phyloP scores from a whole-genome alignment of 1,284 basidiomycete species.

The Schizophyllum amplum region DNA sequence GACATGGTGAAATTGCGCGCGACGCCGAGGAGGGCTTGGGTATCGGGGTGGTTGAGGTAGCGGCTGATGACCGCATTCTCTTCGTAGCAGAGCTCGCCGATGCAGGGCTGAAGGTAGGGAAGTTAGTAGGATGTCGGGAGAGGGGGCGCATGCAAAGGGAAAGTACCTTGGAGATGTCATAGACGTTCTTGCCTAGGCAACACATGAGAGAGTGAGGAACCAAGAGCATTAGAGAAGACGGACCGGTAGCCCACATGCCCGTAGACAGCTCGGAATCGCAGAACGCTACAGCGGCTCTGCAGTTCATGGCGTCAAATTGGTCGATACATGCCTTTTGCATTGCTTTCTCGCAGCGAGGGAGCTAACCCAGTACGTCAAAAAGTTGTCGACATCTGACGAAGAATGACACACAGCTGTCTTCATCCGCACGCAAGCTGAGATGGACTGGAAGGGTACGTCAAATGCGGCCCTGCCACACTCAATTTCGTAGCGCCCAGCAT shows the following conservation, averaged over 20 bases:
- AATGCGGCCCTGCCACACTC: conserved; percentile 51
- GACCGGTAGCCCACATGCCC: conserved; percentile 44
- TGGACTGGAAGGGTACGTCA: conserved; percentile 48
- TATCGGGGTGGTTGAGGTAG: conserved; percentile 50
- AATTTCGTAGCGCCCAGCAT: conserved; percentile 53
- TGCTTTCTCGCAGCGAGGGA: conserved; percentile 44
- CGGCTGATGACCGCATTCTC: conserved; percentile 41
- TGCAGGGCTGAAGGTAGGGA: conserved; percentile 31
- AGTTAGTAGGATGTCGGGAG: background rate
- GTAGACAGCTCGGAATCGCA: conserved; percentile 51
- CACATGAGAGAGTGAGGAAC: background rate
- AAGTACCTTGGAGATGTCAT: conserved; percentile 63
- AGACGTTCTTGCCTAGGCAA: conserved; percentile 46
- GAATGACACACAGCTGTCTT: conserved; percentile 38
- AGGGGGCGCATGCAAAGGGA: background rate
- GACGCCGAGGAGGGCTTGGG: conserved; percentile 52
- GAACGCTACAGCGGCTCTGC: conserved; percentile 53
- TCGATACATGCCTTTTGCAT: conserved; percentile 44
- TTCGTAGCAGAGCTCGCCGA: conserved; percentile 48
- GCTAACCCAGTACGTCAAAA: conserved; percentile 22
- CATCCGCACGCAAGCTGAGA: conserved; percentile 51
- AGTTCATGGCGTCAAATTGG: conserved; percentile 51
- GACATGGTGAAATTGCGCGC: conserved; percentile 53
- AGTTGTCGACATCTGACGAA: background rate
- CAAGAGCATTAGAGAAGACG: conserved; percentile 12